Evolutionary conservation across 176 grass and related monocot genomes (phyloP), one percentile per base, ranked within the genome.

Genomic region (Ampelocalamus luodianensis): DNA sequence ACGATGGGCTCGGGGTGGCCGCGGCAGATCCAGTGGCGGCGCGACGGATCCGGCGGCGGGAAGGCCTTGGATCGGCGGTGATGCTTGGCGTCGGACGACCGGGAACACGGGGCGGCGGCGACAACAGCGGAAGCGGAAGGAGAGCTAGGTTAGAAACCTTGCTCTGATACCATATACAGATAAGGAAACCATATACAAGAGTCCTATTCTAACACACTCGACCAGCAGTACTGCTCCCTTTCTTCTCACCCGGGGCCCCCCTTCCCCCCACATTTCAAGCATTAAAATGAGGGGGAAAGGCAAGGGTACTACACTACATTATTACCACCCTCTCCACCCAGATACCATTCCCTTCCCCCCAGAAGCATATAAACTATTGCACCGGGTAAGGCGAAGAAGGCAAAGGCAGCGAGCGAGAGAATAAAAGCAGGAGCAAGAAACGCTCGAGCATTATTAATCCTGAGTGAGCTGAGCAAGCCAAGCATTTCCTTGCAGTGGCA

Each of bases 191-290:
- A n/a, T n/a, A n/a, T n/a, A n/a, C n/a, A n/a, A n/a, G n/a, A n/a
- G n/a, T n/a, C n/a, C n/a, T n/a, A n/a, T n/a, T n/a, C n/a, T n/a
- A n/a, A n/a, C n/a, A 29, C 38, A 81, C 70, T 64, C 29, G 56
- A 60, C 4, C 65, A 83, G 24, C 29, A 40, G n/a, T n/a, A 65
- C 32, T 24, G 27, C 36, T 1, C 39, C 18, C 58, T 50, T 34
- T 18, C 5, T 14, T 68, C 63, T 45, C 48, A 68, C 38, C 34
- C 4, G 71, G 51, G 29, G 29, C 64, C 78, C 56, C 29, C 50
- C 0, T 17, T n/a, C 22, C 27, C 26, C 59, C 75, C 89, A 75
- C 10, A 71, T 71, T 84, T 80, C 89, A 84, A 71, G 89, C 89
- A 87, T 44, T 79, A 75, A 87, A 61, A 75, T 43, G 34, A 83